phyloP scores from a whole-genome alignment of 2,329 filamentous ascomycete species.

The Lachnellula subtilissima region DNA sequence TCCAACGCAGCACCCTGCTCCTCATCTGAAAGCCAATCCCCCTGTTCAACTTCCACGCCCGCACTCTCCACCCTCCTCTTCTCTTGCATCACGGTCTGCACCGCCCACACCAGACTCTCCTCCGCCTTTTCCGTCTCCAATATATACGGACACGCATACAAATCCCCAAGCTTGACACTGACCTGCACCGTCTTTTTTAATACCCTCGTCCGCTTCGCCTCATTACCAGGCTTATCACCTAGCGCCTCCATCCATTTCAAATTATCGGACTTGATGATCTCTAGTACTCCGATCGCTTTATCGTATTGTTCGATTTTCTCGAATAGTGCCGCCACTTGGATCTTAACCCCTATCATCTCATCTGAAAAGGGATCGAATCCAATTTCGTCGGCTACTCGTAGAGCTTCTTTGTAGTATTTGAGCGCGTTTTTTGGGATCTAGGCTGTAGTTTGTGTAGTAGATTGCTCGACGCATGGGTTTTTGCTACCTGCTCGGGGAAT shows the following conservation, averaged over 20 bases:
- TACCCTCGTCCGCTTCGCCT: constrained; percentile 55
- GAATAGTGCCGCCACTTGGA: constrained; percentile 74
- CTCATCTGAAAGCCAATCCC: constrained; percentile 63
- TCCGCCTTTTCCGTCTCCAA: constrained; percentile 70
- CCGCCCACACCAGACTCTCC: constrained; percentile 70
- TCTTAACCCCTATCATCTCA: constrained; percentile 83
- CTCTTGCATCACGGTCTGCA: constrained; percentile 75
- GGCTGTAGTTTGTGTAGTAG: constrained; percentile 75
- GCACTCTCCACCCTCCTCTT: constrained; percentile 51
- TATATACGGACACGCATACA: constrained; percentile 75
- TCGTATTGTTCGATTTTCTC: constrained; percentile 69
- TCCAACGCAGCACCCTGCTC: constrained; percentile 73
- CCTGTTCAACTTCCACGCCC: constrained; percentile 65
- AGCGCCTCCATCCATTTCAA: constrained; percentile 54
- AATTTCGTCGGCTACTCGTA: constrained; percentile 66
- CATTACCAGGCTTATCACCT: constrained; percentile 44
- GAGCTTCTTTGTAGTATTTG: constrained; percentile 76
- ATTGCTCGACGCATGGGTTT: constrained; percentile 77
- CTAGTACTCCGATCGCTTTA: constrained; percentile 70
- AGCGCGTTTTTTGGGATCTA: constrained; percentile 71
- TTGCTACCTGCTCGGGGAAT: constrained; percentile 66
- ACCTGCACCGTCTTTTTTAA: constrained; percentile 71
- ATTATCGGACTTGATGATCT: constrained; percentile 69
- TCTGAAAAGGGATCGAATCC: constrained; percentile 86
- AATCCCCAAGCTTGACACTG: constrained; percentile 75